Evolutionary conservation across 1,284 basidiomycete genomes (phyloP).

Genomic region (Boletus nobilissimus): DNA sequence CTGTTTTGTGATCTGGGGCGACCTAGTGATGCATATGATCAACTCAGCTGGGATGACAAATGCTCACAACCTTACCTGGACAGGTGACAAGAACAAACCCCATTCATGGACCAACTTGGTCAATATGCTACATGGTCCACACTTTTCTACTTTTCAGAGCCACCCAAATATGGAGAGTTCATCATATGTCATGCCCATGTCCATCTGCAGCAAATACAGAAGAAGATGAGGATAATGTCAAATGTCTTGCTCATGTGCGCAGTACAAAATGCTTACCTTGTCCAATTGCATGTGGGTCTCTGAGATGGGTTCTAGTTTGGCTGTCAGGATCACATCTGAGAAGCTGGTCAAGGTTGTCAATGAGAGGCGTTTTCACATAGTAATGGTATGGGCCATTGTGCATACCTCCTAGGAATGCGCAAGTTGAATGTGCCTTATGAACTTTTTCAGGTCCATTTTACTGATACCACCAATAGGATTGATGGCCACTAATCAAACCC

Average conservation of each 20-base stretch:
- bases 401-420: constrained; percentile 72
- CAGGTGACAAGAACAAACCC: constrained; percentile 83
- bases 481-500: constrained; percentile 78
- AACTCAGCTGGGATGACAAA: too few relatives aligned
- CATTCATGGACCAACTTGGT: constrained; percentile 94
- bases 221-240: background rate
- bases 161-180: constrained; percentile 94
- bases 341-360: constrained; percentile 67
- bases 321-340: constrained; percentile 91
- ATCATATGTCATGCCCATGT: constrained; percentile 99
- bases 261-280: constrained; percentile 70
- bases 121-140: constrained; percentile 97
- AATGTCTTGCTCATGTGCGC: background rate
- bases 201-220: constrained; percentile 63
- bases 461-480: constrained; percentile 99
- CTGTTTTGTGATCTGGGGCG: constrained; percentile 91
- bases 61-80: constrained; percentile 62
- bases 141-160: constrained; percentile 95
- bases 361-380: background rate
- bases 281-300: constrained; percentile 96
- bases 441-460: constrained; percentile 97
- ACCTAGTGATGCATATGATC: too few relatives aligned
- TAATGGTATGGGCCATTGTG: constrained; percentile 25
- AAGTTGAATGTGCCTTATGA: constrained; percentile 84
- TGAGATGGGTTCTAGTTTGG: constrained; percentile 96